Conservation (phyloP, 345 rosid genomes). For the Litchi chinensis region DNA sequence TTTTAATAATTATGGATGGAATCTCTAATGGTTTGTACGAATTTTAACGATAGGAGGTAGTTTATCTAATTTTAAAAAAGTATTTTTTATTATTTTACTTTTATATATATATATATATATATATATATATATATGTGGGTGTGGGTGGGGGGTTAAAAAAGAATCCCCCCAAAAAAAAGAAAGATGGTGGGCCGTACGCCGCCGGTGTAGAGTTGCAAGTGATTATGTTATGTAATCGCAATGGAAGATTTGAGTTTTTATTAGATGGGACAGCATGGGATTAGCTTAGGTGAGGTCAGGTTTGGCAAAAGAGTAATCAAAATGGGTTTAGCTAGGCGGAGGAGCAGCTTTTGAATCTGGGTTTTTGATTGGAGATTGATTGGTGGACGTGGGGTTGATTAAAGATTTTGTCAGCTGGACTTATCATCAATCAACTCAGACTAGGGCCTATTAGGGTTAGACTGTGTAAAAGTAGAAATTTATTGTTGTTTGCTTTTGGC, state of each 20-base stretch:
- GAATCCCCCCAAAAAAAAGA: too few species aligned
- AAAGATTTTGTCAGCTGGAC: neutral
- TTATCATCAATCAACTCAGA: conserved; percentile 3
- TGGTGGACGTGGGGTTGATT: conserved; percentile 10
- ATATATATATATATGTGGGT: too few species aligned
- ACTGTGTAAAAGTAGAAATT: neutral
- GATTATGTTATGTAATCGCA: neutral
- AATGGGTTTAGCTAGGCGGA: neutral
- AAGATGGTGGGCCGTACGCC: conserved; percentile 27
- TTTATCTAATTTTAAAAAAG: too few species aligned
- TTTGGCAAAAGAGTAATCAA: neutral
- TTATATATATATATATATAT: too few species aligned
- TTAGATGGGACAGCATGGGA: conserved; percentile 13
- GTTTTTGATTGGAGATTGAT: conserved; percentile 25
- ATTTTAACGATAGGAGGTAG: too few species aligned
- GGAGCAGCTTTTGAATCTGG: conserved; percentile 5
- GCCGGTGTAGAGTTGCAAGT: conserved; percentile 15
- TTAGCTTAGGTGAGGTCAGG: neutral
- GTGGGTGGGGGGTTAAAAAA: too few species aligned
- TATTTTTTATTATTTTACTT: too few species aligned
- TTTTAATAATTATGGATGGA: too few species aligned
- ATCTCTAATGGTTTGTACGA: too few species aligned
- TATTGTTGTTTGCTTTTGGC: neutral
- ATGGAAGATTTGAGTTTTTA: neutral
- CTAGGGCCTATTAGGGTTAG: neutral